Percentiles rank a stretch among this genome's conserved stretches.
These are phyloP conservation scores for Jacaranda copaia DNA, from an alignment of 257 asterid species.

Conservation along the genomic window DNA sequence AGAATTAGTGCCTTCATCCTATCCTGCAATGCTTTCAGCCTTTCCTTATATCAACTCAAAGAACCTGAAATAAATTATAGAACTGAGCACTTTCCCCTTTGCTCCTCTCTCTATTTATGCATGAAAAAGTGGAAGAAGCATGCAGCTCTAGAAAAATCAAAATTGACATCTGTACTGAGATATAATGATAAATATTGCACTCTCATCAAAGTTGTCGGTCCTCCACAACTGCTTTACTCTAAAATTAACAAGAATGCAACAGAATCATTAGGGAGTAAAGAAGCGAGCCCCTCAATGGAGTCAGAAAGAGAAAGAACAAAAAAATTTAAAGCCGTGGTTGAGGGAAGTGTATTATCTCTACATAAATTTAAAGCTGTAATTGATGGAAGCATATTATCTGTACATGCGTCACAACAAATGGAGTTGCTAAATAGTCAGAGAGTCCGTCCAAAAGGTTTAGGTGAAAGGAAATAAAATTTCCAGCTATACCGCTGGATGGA, in stretches of 20 bases:
- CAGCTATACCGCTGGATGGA: slow-evolving; percentile 38
- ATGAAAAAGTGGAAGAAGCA: slow-evolving; percentile 37
- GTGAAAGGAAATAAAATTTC: slow-evolving; percentile 36
- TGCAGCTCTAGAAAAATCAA: slow-evolving; percentile 35
- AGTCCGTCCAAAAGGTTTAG: slow-evolving; percentile 35
- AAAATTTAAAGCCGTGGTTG: slow-evolving; percentile 33
- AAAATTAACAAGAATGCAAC: slow-evolving; percentile 45
- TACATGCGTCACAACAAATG: slow-evolving; percentile 13
- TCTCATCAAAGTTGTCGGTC: slow-evolving; percentile 44
- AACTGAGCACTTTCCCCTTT: slow-evolving; percentile 22
- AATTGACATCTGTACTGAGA: slow-evolving; percentile 38
- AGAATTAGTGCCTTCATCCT: slow-evolving; percentile 95
- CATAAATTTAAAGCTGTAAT: too few relatives aligned
- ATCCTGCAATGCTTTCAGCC: slow-evolving; percentile 27
- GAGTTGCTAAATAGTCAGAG: not conserved
- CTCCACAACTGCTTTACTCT: slow-evolving; percentile 33
- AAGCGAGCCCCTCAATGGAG: slow-evolving; percentile 33
- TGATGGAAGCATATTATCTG: not conserved
- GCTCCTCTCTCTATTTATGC: slow-evolving; percentile 41
- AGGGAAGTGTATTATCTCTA: not conserved
- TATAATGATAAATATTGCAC: slow-evolving; percentile 28
- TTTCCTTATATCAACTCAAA: slow-evolving; percentile 29
- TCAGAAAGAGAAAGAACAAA: slow-evolving; percentile 25
- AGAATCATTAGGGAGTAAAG: slow-evolving; percentile 42
- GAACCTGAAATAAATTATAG: slow-evolving; percentile 23